Evolutionary conservation across 768 basidiomycete genomes (phyloP), one percentile per base, ranked within the genome.

Genomic region (Sutorius australiensis): DNA sequence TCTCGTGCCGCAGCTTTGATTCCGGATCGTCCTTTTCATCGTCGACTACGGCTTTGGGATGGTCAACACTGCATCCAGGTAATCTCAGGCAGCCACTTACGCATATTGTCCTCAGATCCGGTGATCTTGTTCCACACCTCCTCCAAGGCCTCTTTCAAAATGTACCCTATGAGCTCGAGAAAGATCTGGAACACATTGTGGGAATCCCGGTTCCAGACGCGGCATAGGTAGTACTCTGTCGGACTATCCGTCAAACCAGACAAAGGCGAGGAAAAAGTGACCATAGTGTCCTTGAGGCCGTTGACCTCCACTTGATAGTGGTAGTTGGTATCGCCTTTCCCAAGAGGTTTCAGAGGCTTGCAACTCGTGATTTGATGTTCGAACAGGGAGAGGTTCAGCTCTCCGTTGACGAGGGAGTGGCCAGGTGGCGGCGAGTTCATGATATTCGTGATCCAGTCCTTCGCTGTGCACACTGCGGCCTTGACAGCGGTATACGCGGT

Each of bases 341-440:
- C 3, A 0, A 36, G 2, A 7, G 32, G 38, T 27, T 34, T n/a
- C 14, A 55, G 7, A 5, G 9, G 44, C 17, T 56, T 39, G 47
- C 58, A 66, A 6, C 19, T 5, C 3, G n/a, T 42, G 34, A 66
- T 58, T 28, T 2, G 53, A 37, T 66, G 57, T 46, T 67, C 61
- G 27, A 65, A 57, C 16, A 67, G 5, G 17, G 63, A 45, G 10
- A 66, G 3, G 13, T 54, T 66, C 45, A 66, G 37, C 36, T 56
- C 56, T 16, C 65, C 63, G 30, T 67, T 67, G 51, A 61, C 38
- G 31, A 66, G 53, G 17, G 55, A 34, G 19, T 65, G 58, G 2
- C 65, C 61, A 3, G 57, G 55, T 17, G 58, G 58, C 2, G 61
- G 50, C 3, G 57, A 54, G 27, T 44, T 24, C 32, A 58, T 28